Base-by-base conservation (phyloP, 805 yeast genomes). In the Metschnikowia cerradonensis region DNA sequence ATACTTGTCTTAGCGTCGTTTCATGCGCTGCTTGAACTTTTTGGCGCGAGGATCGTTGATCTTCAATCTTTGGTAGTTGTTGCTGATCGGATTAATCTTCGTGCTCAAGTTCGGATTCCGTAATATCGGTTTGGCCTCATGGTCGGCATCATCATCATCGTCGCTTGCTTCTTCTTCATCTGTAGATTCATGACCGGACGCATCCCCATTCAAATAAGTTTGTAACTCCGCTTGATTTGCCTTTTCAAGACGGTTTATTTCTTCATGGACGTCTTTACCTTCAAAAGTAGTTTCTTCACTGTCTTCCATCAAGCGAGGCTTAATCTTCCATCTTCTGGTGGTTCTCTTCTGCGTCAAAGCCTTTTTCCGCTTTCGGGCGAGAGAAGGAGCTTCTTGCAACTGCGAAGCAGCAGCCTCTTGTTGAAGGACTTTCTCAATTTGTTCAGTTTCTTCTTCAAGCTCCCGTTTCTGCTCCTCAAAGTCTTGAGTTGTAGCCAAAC, bases 1-100 rank as follows among this genome's bases (percentile, higher is more conserved):
- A 20, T n/a, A 33, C 6, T 32, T 5, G 19, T 10, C 6, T 20
- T 45, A 53, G n/a, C 64, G 59, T 41, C 73, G 52, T 56, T 68
- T 66, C 61, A 66, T 64, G 54, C 81, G 67, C 53, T 73, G 72
- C 57, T 72, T 73, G 58, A 72, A 72, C 22, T 65, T 63, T 48
- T 66, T 67, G n/a, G 72, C 55, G 35, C 77, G 62, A 11, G 77
- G 75, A 43, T 72, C 78, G 38, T 79, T 78, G 42, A 82, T 71
- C 61, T 80, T 82, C 47, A 78, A 66, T 50, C 82, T 66, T 56
- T 78, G 78, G 65, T 71, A 82, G 60, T 82, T 82, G 57, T 64
- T 68, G 52, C 78, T 78, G 20, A 74, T 57, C 2, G 75, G 73
- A 41, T 67, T 65, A 23, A 62, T 52, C 45, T 53, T 48, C 15